Percentiles rank a stretch among this genome's conserved stretches.
These are phyloP conservation scores for Pachyrhizus erosus DNA, from an alignment of 306 rosid genomes.

Conservation along the genomic window DNA sequence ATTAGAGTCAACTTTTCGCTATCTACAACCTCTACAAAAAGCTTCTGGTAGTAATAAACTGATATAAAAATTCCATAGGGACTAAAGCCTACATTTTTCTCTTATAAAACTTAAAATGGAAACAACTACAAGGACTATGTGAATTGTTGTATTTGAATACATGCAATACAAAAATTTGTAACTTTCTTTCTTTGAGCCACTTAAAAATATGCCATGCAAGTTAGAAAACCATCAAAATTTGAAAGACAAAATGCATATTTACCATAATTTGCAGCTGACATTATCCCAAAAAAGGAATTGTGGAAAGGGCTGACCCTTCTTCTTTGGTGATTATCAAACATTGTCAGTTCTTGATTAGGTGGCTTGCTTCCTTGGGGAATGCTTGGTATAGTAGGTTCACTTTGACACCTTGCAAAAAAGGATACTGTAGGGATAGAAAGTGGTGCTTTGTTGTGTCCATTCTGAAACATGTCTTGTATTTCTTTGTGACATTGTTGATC, in stretches of 20 bases:
- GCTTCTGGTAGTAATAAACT: too few species aligned
- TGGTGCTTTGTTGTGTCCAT: background rate
- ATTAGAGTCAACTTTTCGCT: too few species aligned
- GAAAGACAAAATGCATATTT: slow-evolving; percentile 12
- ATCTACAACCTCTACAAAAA: too few species aligned
- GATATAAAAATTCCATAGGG: too few species aligned
- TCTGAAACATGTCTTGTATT: slow-evolving; percentile 49
- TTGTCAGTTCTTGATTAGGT: slow-evolving; percentile 22
- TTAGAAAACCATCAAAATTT: background rate
- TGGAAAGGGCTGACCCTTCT: slow-evolving; percentile 48
- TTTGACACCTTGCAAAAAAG: slow-evolving; percentile 27
- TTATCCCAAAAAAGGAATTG: slow-evolving; percentile 66
- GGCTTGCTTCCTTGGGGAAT: slow-evolving; percentile 30
- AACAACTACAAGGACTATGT: too few species aligned
- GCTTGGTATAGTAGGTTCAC: slow-evolving; percentile 45
- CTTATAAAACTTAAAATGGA: too few species aligned
- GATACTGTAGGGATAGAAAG: background rate
- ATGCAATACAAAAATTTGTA: background rate
- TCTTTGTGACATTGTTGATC: slow-evolving; percentile 72
- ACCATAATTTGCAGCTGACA: slow-evolving; percentile 59
- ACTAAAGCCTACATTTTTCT: too few species aligned
- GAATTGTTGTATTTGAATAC: background rate
- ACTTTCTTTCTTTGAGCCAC: background rate
- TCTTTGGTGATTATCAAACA: slow-evolving; percentile 35
- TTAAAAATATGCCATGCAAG: background rate